Percentiles rank a stretch among this genome's conserved stretches.
Conservation (phyloP, 2,329 filamentous ascomycete genomes). For the Dothideomycetidae sp. region DNA sequence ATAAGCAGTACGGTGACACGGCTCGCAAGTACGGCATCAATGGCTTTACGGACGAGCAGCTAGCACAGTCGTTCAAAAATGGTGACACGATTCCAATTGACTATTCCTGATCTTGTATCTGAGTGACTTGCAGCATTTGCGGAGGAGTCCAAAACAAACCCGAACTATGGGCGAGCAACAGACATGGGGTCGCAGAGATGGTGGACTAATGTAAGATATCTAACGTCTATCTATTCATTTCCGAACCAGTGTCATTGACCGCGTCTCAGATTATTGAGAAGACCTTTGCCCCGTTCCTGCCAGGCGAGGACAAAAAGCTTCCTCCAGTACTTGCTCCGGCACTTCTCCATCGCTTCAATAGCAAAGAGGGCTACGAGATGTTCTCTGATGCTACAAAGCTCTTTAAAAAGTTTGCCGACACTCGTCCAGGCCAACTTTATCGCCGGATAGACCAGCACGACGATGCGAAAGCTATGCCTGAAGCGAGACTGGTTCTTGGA, state of each 20-base stretch:
- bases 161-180: constrained; percentile 45
- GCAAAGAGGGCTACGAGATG: constrained; percentile 38
- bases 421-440: constrained; percentile 9
- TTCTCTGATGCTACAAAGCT: constrained; percentile 34
- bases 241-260: not conserved
- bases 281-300: constrained; percentile 35
- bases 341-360: constrained; percentile 41
- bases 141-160: constrained; percentile 31
- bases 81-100: constrained; percentile 21
- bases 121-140: constrained; percentile 31
- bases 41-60: constrained; percentile 29
- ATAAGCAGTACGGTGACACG: constrained; percentile 39
- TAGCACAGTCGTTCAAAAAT: constrained; percentile 26
- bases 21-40: constrained; percentile 38
- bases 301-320: constrained; percentile 20
- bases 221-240: not conserved
- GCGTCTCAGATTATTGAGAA: constrained; percentile 36
- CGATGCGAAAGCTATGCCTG: not conserved
- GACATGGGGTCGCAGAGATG: constrained; percentile 40
- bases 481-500: constrained; percentile 32
- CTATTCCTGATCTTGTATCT: not conserved
- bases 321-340: constrained; percentile 33
- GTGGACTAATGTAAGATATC: constrained; percentile 43
- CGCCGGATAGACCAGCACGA: constrained; percentile 7
- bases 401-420: constrained; percentile 28